Percentiles rank a stretch among this genome's conserved stretches.
Evolutionary conservation across 2,329 filamentous ascomycete genomes (phyloP).

Genomic region (Aureobasidium sp.): DNA sequence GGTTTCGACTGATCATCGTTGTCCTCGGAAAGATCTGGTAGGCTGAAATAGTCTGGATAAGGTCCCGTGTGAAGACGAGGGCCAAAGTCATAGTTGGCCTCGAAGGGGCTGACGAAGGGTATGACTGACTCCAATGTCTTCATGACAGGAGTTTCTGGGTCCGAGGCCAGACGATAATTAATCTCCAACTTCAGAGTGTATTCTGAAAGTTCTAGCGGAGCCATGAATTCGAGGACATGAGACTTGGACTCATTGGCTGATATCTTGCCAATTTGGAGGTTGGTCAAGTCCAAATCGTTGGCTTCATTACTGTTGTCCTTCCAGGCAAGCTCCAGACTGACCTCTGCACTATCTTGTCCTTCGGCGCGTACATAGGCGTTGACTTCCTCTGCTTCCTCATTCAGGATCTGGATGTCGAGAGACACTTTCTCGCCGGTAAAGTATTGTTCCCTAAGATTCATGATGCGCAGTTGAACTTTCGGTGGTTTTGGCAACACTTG

Average conservation of each 20-base stretch:
- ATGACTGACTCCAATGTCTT: constrained; percentile 65
- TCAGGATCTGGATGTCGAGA: constrained; percentile 63
- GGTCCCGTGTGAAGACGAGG: constrained; percentile 68
- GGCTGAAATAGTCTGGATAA: constrained; percentile 83
- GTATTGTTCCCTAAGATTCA: constrained; percentile 60
- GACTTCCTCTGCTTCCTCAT: constrained; percentile 70
- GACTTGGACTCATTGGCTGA: constrained; percentile 11
- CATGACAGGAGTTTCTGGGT: constrained; percentile 71
- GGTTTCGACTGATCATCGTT: background rate
- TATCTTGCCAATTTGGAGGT: background rate
- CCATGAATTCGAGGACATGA: constrained; percentile 32
- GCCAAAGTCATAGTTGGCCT: constrained; percentile 81
- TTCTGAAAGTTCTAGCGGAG: constrained; percentile 45
- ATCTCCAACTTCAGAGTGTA: constrained; percentile 53
- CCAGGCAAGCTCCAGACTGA: constrained; percentile 21
- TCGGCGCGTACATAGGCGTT: constrained; percentile 31
- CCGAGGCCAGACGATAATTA: constrained; percentile 72
- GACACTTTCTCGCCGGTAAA: constrained; percentile 75
- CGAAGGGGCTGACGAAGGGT: constrained; percentile 74
- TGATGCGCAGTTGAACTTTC: constrained; percentile 71
- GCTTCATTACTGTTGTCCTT: constrained; percentile 24
- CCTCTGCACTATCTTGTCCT: constrained; percentile 12
- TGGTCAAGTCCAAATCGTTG: constrained; percentile 7
- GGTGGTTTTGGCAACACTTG: constrained; percentile 82
- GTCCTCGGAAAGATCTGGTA: constrained; percentile 33